These are phyloP conservation scores for Cucurbita moschata DNA, from an alignment of 306 rosid genomes.

Conservation along the genomic window DNA sequence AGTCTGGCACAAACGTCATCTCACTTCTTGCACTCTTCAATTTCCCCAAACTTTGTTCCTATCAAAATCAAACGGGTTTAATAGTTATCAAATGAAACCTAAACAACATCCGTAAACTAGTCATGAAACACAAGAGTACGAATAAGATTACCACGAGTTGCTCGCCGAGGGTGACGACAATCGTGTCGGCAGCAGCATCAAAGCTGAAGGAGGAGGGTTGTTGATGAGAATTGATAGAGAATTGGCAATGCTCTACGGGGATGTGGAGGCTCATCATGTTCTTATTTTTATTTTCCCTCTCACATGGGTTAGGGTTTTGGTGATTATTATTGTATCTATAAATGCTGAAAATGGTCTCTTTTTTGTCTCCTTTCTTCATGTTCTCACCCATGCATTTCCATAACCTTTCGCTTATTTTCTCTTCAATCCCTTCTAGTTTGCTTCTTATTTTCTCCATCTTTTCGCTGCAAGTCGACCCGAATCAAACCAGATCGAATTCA, in stretches of 20 bases:
- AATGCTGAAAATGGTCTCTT: slow-evolving; percentile 23
- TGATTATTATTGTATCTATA: slow-evolving; percentile 36
- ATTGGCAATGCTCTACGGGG: slow-evolving; percentile 41
- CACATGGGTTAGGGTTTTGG: slow-evolving; percentile 1
- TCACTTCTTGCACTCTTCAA: slow-evolving; percentile 40
- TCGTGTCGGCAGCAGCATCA: slow-evolving; percentile 41
- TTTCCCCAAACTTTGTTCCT: slow-evolving; percentile 44
- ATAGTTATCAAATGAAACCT: no score
- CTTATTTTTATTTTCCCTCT: not conserved
- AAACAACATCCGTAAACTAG: no score
- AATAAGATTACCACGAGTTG: slow-evolving; percentile 45
- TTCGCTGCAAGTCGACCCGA: slow-evolving; percentile 5
- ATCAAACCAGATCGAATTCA: not conserved
- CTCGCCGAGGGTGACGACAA: slow-evolving; percentile 55
- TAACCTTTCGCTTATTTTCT: slow-evolving; percentile 24
- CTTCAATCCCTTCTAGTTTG: slow-evolving; percentile 42
- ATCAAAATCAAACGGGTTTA: not conserved
- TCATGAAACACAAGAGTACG: not conserved
- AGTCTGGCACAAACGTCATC: slow-evolving; percentile 35
- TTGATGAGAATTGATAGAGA: slow-evolving; percentile 22
- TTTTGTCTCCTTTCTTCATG: slow-evolving; percentile 10
- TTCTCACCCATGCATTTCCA: slow-evolving; percentile 9
- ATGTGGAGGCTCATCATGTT: slow-evolving; percentile 46
- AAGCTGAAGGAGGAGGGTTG: slow-evolving; percentile 32
- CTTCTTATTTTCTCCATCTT: slow-evolving; percentile 40